These are phyloP conservation scores for Phaffomyces thermotolerans DNA, from an alignment of 805 yeast species.

Conservation along the genomic window DNA sequence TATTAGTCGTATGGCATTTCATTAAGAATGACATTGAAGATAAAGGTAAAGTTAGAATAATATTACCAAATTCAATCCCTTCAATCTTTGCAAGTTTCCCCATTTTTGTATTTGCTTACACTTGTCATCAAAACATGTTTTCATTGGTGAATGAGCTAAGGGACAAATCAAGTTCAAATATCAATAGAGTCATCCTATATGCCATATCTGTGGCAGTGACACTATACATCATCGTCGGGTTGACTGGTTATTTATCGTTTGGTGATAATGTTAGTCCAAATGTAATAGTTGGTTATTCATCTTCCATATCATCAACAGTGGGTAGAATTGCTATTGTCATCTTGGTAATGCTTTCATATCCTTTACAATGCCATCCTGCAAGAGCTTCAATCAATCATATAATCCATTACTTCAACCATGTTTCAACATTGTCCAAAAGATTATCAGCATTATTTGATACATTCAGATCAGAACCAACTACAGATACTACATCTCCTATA, in stretches of 20 bases:
- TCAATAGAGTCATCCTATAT: conserved; percentile 39
- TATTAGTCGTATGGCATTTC: conserved; percentile 69
- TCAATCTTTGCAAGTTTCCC: conserved; percentile 70
- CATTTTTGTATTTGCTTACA: conserved; percentile 89
- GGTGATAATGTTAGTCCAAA: conserved; percentile 78
- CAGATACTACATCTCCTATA: neutral
- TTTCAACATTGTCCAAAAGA: conserved; percentile 17
- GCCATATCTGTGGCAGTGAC: conserved; percentile 55
- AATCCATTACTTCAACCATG: conserved; percentile 38
- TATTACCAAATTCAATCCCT: conserved; percentile 39
- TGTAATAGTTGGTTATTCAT: conserved; percentile 70
- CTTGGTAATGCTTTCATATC: conserved; percentile 77
- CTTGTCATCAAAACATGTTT: conserved; percentile 95
- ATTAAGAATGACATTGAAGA: conserved; percentile 46
- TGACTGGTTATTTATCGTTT: conserved; percentile 79
- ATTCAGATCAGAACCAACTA: conserved; percentile 5
- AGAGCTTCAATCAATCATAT: conserved; percentile 76
- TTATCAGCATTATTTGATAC: conserved; percentile 11
- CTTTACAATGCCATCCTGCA: conserved; percentile 87
- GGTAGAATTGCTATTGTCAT: conserved; percentile 78
- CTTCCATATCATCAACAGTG: conserved; percentile 55
- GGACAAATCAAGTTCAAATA: conserved; percentile 41
- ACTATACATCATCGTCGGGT: conserved; percentile 66
- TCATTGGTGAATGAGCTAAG: conserved; percentile 76
- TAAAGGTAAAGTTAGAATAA: conserved; percentile 43